Percentiles rank a stretch among this genome's conserved stretches.
phyloP scores from a whole-genome alignment of 2,329 filamentous ascomycete genomes.

The Xylaria hypoxylon region DNA sequence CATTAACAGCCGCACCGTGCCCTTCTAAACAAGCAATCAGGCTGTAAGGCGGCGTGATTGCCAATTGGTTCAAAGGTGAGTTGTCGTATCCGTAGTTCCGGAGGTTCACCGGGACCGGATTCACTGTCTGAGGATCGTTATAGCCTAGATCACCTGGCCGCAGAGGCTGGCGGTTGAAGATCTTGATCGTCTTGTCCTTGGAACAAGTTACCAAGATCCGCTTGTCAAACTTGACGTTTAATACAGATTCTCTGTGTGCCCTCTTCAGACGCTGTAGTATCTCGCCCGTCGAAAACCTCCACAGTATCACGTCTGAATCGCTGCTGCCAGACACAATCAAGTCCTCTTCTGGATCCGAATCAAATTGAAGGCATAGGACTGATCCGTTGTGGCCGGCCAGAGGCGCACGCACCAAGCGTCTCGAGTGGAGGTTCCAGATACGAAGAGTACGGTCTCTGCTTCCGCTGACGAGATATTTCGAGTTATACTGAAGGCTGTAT shows the following conservation, averaged over 20 bases:
- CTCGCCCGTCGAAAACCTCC: slow-evolving; percentile 92
- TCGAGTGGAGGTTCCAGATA: slow-evolving; percentile 89
- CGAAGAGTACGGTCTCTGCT: slow-evolving; percentile 89
- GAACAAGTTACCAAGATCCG: slow-evolving; percentile 95
- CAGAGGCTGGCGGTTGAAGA: slow-evolving; percentile 87
- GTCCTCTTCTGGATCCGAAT: slow-evolving; percentile 86
- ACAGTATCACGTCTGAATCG: slow-evolving; percentile 89
- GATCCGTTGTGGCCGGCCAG: slow-evolving; percentile 84
- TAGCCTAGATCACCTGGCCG: slow-evolving; percentile 70
- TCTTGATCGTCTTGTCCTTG: slow-evolving; percentile 96
- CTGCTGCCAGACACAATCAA: slow-evolving; percentile 96
- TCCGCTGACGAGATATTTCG: slow-evolving; percentile 89
- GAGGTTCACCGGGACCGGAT: slow-evolving; percentile 64
- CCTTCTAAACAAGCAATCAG: slow-evolving; percentile 84
- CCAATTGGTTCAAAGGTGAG: slow-evolving; percentile 59
- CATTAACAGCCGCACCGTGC: slow-evolving; percentile 93
- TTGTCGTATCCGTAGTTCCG: slow-evolving; percentile 66
- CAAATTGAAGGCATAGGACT: slow-evolving; percentile 94
- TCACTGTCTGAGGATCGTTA: slow-evolving; percentile 56
- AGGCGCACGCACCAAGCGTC: slow-evolving; percentile 79
- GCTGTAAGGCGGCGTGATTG: slow-evolving; percentile 73
- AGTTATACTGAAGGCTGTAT: slow-evolving; percentile 91
- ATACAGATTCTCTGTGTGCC: slow-evolving; percentile 89
- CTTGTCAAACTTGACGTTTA: slow-evolving; percentile 93
- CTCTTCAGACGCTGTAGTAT: slow-evolving; percentile 79